Percentiles rank a stretch among this genome's conserved stretches.
These are phyloP conservation scores for Nicotiana sylvestris DNA, from an alignment of 257 asterid genomes.

Conservation along the genomic window DNA sequence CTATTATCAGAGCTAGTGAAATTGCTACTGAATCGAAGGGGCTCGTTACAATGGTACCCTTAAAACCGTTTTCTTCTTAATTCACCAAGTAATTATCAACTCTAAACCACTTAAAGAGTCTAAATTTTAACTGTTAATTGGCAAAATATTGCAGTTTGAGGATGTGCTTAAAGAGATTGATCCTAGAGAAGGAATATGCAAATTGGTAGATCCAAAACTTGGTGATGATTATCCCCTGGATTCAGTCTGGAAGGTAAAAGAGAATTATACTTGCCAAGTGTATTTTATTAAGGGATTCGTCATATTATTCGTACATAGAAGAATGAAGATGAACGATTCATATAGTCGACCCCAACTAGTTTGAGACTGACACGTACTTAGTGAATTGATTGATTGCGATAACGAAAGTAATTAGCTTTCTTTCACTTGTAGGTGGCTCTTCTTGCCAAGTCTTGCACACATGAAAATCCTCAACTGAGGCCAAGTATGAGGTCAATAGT, in stretches of 20 bases:
- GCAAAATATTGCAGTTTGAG: constrained; percentile 53
- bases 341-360: background rate
- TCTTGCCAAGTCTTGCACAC: constrained; percentile 76
- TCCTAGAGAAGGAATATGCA: constrained; percentile 40
- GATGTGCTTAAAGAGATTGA: constrained; percentile 47
- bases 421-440: constrained; percentile 53
- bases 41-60: constrained; percentile 64
- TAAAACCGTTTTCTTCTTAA: background rate
- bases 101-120: background rate
- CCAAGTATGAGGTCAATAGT: constrained; percentile 93
- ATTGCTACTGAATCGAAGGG: constrained; percentile 58
- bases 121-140: background rate
- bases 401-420: background rate
- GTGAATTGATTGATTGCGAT: background rate
- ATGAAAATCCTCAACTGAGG: constrained; percentile 74
- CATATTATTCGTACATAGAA: background rate
- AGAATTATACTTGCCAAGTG: background rate
- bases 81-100: background rate
- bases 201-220: constrained; percentile 72
- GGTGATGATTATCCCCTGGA: constrained; percentile 59
- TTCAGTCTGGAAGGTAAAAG: constrained; percentile 58
- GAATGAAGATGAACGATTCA: background rate
- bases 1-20: constrained; percentile 58
- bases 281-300: background rate
- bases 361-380: background rate